Percentiles rank a stretch among this genome's conserved stretches.
These are phyloP conservation scores for Wallemia ichthyophaga DNA, from an alignment of 1,284 basidiomycete genomes.

Conservation along the genomic window DNA sequence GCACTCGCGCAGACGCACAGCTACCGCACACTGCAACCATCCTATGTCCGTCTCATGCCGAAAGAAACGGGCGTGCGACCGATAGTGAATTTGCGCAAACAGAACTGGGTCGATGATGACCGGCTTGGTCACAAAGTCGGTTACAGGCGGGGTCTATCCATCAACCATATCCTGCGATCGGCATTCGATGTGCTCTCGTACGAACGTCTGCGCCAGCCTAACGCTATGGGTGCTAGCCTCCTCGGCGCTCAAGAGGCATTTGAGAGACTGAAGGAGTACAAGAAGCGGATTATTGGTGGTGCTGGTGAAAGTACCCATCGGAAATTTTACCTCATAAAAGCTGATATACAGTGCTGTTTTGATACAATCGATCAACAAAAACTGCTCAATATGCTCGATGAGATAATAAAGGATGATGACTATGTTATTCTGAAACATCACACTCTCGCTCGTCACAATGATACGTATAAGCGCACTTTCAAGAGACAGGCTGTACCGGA, in stretches of 20 bases:
- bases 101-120: conserved; percentile 11
- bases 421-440: conserved; percentile 32
- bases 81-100: conserved; percentile 64
- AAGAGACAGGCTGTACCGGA: conserved; percentile 32
- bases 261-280: conserved; percentile 35
- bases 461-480: conserved; percentile 26
- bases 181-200: conserved; percentile 58
- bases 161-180: conserved; percentile 56
- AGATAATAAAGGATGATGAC: conserved; percentile 26
- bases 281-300: conserved; percentile 22
- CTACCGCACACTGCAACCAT: conserved; percentile 36
- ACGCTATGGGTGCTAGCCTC: conserved; percentile 42
- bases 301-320: conserved; percentile 19
- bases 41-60: conserved; percentile 55
- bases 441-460: conserved; percentile 23
- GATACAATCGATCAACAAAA: conserved; percentile 81
- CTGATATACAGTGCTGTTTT: conserved; percentile 84
- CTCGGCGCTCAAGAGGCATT: conserved; percentile 62
- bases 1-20: neutral
- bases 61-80: conserved; percentile 77
- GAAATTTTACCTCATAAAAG: conserved; percentile 73
- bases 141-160: conserved; percentile 23
- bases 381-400: conserved; percentile 41
- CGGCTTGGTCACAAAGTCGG: neutral
- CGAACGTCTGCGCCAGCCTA: conserved; percentile 44